A percentile compares a stretch with the other conserved stretches of the same genome.
phyloP scores from a whole-genome alignment of 2,329 filamentous ascomycete genomes.

The Microascus cirrosus region DNA sequence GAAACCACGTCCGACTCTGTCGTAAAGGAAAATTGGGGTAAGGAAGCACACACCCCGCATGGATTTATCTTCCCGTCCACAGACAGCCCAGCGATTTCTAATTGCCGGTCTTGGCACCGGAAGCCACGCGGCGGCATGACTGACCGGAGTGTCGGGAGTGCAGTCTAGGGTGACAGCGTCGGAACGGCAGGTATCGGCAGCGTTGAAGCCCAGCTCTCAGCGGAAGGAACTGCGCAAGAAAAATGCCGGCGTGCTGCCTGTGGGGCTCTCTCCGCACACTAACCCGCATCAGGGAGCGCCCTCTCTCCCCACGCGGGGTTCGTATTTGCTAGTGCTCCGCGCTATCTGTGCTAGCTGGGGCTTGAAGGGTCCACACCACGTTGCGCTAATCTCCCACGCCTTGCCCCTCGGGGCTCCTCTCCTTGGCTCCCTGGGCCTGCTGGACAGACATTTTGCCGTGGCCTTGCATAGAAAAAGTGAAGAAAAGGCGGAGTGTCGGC shows the following conservation, averaged over 20 bases:
- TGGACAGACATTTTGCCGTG: no score
- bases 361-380: background rate
- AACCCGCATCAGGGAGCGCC: background rate
- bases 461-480: no score
- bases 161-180: background rate
- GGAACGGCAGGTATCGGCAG: background rate
- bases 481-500: background rate
- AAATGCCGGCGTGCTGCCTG: background rate
- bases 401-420: background rate
- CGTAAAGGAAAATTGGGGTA: background rate
- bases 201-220: background rate
- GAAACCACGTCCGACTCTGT: background rate
- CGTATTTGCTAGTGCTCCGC: background rate
- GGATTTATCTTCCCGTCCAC: background rate
- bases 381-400: background rate
- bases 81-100: background rate
- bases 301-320: background rate
- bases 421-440: background rate
- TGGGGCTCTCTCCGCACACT: constrained; percentile 4
- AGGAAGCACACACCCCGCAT: background rate
- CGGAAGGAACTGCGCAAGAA: background rate
- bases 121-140: background rate
- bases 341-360: background rate
- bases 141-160: background rate
- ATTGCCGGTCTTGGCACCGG: background rate